Evolutionary conservation across 2,329 filamentous ascomycete genomes (phyloP), one percentile per base, ranked within the genome.

Genomic region (Ploettnerulaceae sp.): DNA sequence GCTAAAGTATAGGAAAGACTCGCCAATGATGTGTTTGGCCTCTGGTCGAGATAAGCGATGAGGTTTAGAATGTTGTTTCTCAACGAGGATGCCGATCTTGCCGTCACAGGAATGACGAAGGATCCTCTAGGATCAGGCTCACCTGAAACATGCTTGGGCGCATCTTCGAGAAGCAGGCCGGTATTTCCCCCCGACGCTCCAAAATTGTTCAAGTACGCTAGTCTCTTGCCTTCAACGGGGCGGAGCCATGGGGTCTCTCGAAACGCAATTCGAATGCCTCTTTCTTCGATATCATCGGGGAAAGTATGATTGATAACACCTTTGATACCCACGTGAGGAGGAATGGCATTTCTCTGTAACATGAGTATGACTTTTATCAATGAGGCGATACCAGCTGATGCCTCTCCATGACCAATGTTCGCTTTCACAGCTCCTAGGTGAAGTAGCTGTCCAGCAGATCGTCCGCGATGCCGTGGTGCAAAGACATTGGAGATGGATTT

Each of bases 401-500:
- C 55, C 49, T 62, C 61, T 6, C 54, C 34, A 39, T 65, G 62
- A 12, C 62, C 62, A 3, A 64, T 43, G 47, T 61, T 64, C 5
- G 58, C 45, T 56, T 86, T 86, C 5, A 79, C 72, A 0, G 80
- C 71, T 4, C 83, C 82, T 0, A 85, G 75, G 15, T 40, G 24
- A 6, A 11, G 24, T 26, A n/a, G n/a, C n/a, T n/a, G n/a, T n/a
- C n/a, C n/a, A n/a, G n/a, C n/a, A n/a, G n/a, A n/a, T n/a, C n/a
- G n/a, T n/a, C n/a, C n/a, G n/a, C n/a, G n/a, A n/a, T n/a, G n/a
- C n/a, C n/a, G n/a, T n/a, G 31, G 64, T 57, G 77, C 77, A 54
- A 82, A 83, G 12, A 76, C 70, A 38, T 76, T 73, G 29, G 80
- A 90, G 37, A 93, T 84, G 0, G 83, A 88, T 1, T 79, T 72